phyloP scores from a whole-genome alignment of 768 basidiomycete genomes.

The Pleurotus cornucopiae region DNA sequence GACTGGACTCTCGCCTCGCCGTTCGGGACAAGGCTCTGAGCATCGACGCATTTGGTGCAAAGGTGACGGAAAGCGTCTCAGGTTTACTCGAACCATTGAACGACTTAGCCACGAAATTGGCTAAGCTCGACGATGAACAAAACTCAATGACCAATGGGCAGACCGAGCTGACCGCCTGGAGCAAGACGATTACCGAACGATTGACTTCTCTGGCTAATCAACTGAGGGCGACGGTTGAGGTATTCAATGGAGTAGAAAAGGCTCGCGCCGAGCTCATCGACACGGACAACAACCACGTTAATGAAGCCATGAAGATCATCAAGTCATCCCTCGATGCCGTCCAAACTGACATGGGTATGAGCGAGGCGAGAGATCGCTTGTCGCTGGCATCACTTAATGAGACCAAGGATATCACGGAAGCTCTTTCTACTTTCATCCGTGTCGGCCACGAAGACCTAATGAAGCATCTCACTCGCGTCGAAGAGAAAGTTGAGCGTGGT shows the following conservation, averaged over 20 bases:
- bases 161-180: constrained; percentile 31
- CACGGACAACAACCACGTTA: constrained; percentile 18
- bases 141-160: constrained; percentile 33
- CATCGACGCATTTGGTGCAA: constrained; percentile 51
- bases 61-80: constrained; percentile 50
- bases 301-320: constrained; percentile 36
- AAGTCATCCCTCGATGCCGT: constrained; percentile 48
- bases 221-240: constrained; percentile 39
- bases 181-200: constrained; percentile 34
- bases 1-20: constrained; percentile 75
- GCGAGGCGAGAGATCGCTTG: constrained; percentile 44
- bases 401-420: constrained; percentile 45
- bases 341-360: constrained; percentile 45
- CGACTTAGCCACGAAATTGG: constrained; percentile 34
- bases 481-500: neutral
- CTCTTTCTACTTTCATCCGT: constrained; percentile 40
- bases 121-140: constrained; percentile 37
- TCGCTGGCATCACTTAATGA: constrained; percentile 57
- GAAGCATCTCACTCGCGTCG: constrained; percentile 27
- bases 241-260: constrained; percentile 26
- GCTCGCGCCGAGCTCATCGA: constrained; percentile 30
- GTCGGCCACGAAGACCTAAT: constrained; percentile 59
- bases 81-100: constrained; percentile 36
- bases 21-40: constrained; percentile 72
- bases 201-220: constrained; percentile 46